Base-by-base conservation (phyloP, 768 basidiomycete genomes). In the Boletellus emodensis region DNA sequence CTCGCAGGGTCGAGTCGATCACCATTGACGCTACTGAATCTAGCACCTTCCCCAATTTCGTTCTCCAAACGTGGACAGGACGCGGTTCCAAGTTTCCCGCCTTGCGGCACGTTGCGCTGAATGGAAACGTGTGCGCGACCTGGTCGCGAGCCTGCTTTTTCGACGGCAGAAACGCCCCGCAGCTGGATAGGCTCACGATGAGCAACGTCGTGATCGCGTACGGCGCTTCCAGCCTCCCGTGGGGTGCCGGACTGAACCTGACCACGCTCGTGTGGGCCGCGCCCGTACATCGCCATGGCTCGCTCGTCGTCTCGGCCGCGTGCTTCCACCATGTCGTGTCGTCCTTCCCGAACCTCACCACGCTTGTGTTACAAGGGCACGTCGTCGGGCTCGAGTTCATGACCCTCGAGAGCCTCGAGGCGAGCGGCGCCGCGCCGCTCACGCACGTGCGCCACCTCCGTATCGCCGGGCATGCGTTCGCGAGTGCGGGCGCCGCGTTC, bases 191-290 rank as follows among this genome's bases (percentile, higher is more conserved):
- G 2, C 52, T 61, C 18, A 52, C 62, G 41, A 30, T 61, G n/a
- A 48, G 17, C 39, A 62, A 62, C 44, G 46, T 60, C 28, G 52
- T 49, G 28, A 44, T 62, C n/a, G 44, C 58, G 20, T 35, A 47
- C 30, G 8, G 56, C 18, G 24, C 32, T 11, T 24, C 30, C 33
- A 47, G 41, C 20, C 50, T 57, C 5, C 34, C 51, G 1, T 62
- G 49, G 54, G 61, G 48, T 17, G 34, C 24, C 3, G 48, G 58
- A 6, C 24, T 41, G 28, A 60, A 54, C 34, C 32, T 62, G 28
- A 62, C 61, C 17, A 62, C 53, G n/a, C 58, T 62, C 15, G 61
- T 63, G 9, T 62, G 61, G 58, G 28, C 51, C 4, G 58, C 61
- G 9, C 53, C 61, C 3, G 13, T 8, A 2, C 43, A 48, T 34